Evolutionary conservation across 306 rosid genomes (phyloP).

Genomic region (Prunus dulcis): DNA sequence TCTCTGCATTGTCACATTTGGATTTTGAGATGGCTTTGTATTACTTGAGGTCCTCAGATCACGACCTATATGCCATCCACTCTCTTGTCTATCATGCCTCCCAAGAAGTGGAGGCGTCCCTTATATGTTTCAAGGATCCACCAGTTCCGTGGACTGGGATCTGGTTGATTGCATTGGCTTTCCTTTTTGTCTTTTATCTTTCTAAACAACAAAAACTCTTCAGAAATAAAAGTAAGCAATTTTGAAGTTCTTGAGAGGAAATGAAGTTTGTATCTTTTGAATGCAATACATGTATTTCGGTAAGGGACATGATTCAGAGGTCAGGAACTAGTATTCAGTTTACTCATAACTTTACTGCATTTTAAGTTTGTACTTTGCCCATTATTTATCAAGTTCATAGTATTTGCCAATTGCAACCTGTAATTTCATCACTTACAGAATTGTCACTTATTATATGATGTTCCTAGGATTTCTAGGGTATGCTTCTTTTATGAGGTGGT

Average conservation of each 20-base stretch:
- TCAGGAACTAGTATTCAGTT: constrained; percentile 30
- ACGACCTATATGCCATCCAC: constrained; percentile 83
- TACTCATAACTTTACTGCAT: constrained; percentile 23
- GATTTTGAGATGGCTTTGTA: constrained; percentile 86
- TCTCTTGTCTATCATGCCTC: constrained; percentile 72
- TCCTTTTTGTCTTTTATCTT: constrained; percentile 62
- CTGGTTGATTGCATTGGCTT: constrained; percentile 40
- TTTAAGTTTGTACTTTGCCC: constrained; percentile 22
- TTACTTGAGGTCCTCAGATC: constrained; percentile 80
- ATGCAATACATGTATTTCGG: constrained; percentile 47
- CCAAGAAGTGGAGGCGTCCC: constrained; percentile 86
- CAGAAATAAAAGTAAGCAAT: constrained; percentile 89
- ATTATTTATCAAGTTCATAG: background rate
- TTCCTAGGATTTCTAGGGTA: background rate
- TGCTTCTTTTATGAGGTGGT: background rate
- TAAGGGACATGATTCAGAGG: constrained; percentile 44
- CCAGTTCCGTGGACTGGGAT: constrained; percentile 76
- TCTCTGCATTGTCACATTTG: constrained; percentile 77
- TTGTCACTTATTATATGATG: background rate
- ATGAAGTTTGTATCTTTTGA: constrained; percentile 48
- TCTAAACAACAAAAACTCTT: constrained; percentile 61
- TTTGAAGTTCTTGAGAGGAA: constrained; percentile 52
- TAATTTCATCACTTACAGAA: background rate
- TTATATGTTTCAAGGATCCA: constrained; percentile 86
- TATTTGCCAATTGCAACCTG: background rate